Base-by-base conservation (phyloP, 768 basidiomycete genomes). In the Termitomyces sp. region DNA sequence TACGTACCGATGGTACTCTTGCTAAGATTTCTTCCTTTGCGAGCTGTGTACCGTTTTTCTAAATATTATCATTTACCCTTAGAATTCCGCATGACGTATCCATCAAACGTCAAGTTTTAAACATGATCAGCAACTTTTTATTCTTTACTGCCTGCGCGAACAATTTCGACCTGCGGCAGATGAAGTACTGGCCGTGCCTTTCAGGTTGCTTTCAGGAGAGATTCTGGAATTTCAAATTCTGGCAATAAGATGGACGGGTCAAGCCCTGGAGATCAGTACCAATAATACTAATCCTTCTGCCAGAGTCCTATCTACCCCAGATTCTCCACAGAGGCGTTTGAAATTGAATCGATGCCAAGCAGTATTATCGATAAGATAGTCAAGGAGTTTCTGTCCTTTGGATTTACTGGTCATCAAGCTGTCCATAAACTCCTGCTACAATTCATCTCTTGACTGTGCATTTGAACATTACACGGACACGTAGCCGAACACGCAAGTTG, bases 11-110 rank as follows among this genome's bases (percentile, higher is more conserved):
- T 58, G 49, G 51, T 51, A 24, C 44, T 49, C 49, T 31, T 57
- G 36, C 56, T 41, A 56, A 46, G 29, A 41, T 57, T 49, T 18
- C 41, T 33, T 56, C 37, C 42, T 56, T 33, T 54, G 55, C 44
- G 57, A 54, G 55, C 54, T 55, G 55, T 57, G 55, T 56, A 51
- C 33, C 46, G 29, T 60, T 53, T 57, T 57, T 47, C 36, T 54
- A 53, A 56, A 46, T 47, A 56, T 54, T 31, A 44, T 45, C 36
- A n/a, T 48, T 55, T n/a, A n/a, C 22, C 48, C 24, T 39, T 55
- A 39, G 56, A 57, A 24, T 44, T 50, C 42, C 9, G 33, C 10
- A 39, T 22, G 15, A 29, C 29, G 45, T 36, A 29, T 8, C 18
- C 55, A 29, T 55, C 44, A 45, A n/a, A 45, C 22, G 26, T 33